Percentiles rank a stretch among this genome's conserved stretches.
Conservation (phyloP, 2,329 filamentous ascomycete genomes). For the Ophiostoma tasmaniense region DNA sequence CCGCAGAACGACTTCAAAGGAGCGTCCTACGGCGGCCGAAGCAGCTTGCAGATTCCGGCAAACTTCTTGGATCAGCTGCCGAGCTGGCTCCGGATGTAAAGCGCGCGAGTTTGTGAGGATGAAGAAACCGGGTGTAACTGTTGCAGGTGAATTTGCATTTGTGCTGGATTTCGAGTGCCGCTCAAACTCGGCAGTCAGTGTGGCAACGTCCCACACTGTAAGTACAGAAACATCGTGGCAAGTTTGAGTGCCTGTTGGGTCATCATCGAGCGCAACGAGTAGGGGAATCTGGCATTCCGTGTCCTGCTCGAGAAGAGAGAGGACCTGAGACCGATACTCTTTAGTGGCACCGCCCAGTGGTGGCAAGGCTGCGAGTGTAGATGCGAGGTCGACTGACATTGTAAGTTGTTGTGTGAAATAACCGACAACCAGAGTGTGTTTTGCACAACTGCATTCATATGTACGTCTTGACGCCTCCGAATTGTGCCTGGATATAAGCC, state of each 20-base stretch:
- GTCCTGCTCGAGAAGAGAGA: background rate
- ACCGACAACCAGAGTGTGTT: background rate
- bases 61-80: background rate
- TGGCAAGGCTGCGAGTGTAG: background rate
- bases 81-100: background rate
- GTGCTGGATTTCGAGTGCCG: conserved; percentile 22
- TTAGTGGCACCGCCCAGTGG: background rate
- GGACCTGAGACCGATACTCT: background rate
- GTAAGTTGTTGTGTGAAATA: background rate
- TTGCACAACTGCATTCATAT: background rate
- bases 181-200: conserved; percentile 37
- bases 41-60: background rate
- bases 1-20: background rate
- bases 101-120: background rate
- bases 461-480: background rate
- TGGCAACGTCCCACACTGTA: conserved; percentile 42
- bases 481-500: background rate
- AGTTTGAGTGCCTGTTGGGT: conserved; percentile 54
- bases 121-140: background rate
- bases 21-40: background rate
- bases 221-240: conserved; percentile 49
- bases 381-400: background rate
- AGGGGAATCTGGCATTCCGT: conserved; percentile 13
- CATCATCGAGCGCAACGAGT: conserved; percentile 42
- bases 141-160: background rate